Evolutionary conservation across 2,329 filamentous ascomycete genomes (phyloP).

Genomic region (Drechslera avenae): DNA sequence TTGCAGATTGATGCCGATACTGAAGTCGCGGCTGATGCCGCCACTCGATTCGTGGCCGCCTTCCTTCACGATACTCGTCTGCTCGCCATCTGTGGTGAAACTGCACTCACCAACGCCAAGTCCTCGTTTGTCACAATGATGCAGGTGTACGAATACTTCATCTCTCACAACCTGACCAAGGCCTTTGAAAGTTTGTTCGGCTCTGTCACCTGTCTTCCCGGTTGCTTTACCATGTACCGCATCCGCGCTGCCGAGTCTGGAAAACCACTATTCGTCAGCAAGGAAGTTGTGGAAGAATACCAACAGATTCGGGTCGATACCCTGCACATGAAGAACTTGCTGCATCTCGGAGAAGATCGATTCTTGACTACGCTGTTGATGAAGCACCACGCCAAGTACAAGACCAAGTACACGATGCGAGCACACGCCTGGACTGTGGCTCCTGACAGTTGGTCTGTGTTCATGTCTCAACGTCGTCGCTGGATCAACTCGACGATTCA

Average conservation of each 20-base stretch:
- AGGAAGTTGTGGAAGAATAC: conserved; percentile 86
- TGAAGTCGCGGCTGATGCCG: conserved; percentile 85
- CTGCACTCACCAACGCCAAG: conserved; percentile 89
- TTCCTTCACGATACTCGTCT: conserved; percentile 91
- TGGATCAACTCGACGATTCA: conserved; percentile 99
- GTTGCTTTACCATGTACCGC: conserved; percentile 99
- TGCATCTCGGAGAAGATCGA: conserved; percentile 96
- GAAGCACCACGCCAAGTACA: conserved; percentile 91
- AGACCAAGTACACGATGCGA: conserved; percentile 94
- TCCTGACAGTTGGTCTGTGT: conserved; percentile 90
- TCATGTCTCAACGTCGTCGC: conserved; percentile 96
- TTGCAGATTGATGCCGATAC: conserved; percentile 98
- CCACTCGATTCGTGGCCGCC: conserved; percentile 86
- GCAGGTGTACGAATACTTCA: conserved; percentile 99
- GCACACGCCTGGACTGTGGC: conserved; percentile 97
- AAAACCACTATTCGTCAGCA: conserved; percentile 94
- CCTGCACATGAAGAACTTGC: conserved; percentile 96
- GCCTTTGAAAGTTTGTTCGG: conserved; percentile 97
- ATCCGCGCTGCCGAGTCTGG: conserved; percentile 92
- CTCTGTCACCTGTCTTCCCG: conserved; percentile 94
- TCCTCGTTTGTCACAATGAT: conserved; percentile 97
- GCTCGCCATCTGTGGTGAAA: conserved; percentile 96
- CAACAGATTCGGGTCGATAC: conserved; percentile 95
- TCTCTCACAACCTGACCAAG: conserved; percentile 95
- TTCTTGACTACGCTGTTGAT: conserved; percentile 93